Evolutionary conservation across 1,139 yeast species (phyloP).

Genomic region (Pichia sp.): DNA sequence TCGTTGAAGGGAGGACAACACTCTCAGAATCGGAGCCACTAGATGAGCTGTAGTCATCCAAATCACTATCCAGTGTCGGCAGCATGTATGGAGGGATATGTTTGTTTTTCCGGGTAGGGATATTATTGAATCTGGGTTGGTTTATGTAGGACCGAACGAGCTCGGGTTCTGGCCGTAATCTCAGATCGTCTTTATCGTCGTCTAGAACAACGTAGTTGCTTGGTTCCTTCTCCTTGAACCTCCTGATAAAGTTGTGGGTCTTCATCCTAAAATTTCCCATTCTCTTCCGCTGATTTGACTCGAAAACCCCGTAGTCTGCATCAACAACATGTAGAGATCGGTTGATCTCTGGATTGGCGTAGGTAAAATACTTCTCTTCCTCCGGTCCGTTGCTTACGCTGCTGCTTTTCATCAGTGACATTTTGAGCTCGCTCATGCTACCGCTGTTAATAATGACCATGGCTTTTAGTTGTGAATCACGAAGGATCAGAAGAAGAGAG

Average conservation of each 20-base stretch:
- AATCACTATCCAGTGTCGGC: not conserved
- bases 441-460: not conserved
- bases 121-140: not conserved
- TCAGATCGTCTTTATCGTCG: not conserved
- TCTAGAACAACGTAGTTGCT: not conserved
- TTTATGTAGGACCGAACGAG: not conserved
- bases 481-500: not conserved
- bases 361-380: constrained; percentile 8
- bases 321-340: constrained; percentile 13
- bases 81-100: not conserved
- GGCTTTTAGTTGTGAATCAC: not conserved
- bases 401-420: not conserved
- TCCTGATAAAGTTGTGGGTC: not conserved
- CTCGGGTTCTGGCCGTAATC: constrained; percentile 17
- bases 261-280: not conserved
- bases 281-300: constrained; percentile 5
- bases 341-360: not conserved
- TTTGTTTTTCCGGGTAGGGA: not conserved
- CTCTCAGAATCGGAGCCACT: not conserved
- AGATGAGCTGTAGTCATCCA: not conserved
- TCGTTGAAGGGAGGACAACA: not conserved
- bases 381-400: not conserved
- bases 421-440: not conserved
- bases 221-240: not conserved
- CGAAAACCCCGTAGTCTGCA: constrained; percentile 19